phyloP scores from a whole-genome alignment of 306 rosid genomes.

The Lupinus albus region DNA sequence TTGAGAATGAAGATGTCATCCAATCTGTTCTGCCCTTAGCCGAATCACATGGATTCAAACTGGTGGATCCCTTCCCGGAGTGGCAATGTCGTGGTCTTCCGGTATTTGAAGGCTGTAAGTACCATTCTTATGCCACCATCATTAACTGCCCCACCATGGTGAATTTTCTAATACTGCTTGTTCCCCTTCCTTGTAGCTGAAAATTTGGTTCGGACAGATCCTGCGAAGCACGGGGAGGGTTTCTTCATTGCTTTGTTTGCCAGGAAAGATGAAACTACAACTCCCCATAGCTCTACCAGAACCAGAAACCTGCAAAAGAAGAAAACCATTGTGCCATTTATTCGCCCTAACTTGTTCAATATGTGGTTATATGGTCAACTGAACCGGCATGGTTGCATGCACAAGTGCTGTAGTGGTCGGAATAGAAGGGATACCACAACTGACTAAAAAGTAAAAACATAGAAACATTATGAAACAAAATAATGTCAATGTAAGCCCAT shows the following conservation, averaged over 20 bases:
- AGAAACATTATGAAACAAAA: background rate
- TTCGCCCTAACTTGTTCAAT: conserved; percentile 43
- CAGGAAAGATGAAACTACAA: conserved; percentile 31
- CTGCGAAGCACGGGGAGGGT: conserved; percentile 75
- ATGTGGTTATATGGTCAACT: conserved; percentile 40
- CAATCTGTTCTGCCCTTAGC: conserved; percentile 70
- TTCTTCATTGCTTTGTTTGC: conserved; percentile 82
- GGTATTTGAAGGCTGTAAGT: conserved; percentile 66
- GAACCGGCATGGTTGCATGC: background rate
- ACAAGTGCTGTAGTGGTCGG: background rate
- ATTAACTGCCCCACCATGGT: background rate
- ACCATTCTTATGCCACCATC: background rate
- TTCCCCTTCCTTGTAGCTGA: conserved; percentile 50
- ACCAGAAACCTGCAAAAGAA: conserved; percentile 1
- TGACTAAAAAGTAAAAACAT: background rate
- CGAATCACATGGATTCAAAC: conserved; percentile 60
- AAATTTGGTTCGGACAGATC: conserved; percentile 65
- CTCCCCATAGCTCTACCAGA: background rate
- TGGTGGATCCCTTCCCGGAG: conserved; percentile 57
- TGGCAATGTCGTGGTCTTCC: conserved; percentile 80
- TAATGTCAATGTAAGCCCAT: too few species aligned
- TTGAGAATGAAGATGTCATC: conserved; percentile 80
- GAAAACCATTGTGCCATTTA: conserved; percentile 8
- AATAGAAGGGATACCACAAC: background rate
- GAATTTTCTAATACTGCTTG: background rate